Conservation (phyloP, 805 yeast genomes). For the Cyberlindnera saturnus region DNA sequence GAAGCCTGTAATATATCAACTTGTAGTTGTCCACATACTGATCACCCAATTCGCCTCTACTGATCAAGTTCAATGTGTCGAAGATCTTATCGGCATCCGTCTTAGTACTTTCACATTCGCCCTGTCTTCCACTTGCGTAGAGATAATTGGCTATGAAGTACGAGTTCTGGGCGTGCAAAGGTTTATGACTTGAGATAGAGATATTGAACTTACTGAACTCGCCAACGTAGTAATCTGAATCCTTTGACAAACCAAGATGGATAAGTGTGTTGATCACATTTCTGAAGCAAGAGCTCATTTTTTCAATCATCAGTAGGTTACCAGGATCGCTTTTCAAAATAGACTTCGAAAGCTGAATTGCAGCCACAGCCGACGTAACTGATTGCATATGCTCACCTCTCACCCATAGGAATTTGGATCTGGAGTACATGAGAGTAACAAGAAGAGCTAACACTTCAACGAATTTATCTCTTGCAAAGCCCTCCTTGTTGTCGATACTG, state of each 20-base stretch:
- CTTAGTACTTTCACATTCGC: slow-evolving; percentile 5
- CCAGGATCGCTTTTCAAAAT: slow-evolving; percentile 36
- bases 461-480: slow-evolving; percentile 7
- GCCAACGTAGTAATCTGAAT: slow-evolving; percentile 45
- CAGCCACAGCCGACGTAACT: slow-evolving; percentile 36
- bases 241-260: slow-evolving; percentile 52
- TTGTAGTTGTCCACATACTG: slow-evolving; percentile 18
- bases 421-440: slow-evolving; percentile 11
- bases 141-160: slow-evolving; percentile 19
- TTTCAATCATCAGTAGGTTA: slow-evolving; percentile 26
- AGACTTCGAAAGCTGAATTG: slow-evolving; percentile 48
- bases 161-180: slow-evolving; percentile 11
- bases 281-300: slow-evolving; percentile 34
- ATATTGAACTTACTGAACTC: slow-evolving; percentile 34
- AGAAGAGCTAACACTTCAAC: slow-evolving; percentile 7
- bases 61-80: slow-evolving; percentile 8
- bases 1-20: slow-evolving; percentile 17
- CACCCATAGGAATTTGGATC: slow-evolving; percentile 14
- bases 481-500: slow-evolving; percentile 10
- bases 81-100: slow-evolving; percentile 12
- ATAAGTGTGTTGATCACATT: slow-evolving; percentile 33
- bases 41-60: slow-evolving; percentile 1
- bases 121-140: slow-evolving; percentile 12
- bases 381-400: slow-evolving; percentile 20
- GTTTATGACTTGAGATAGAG: slow-evolving; percentile 9